Evolutionary conservation across 106 monocot species (phyloP).

Genomic region (Xerophyta viscosa): DNA sequence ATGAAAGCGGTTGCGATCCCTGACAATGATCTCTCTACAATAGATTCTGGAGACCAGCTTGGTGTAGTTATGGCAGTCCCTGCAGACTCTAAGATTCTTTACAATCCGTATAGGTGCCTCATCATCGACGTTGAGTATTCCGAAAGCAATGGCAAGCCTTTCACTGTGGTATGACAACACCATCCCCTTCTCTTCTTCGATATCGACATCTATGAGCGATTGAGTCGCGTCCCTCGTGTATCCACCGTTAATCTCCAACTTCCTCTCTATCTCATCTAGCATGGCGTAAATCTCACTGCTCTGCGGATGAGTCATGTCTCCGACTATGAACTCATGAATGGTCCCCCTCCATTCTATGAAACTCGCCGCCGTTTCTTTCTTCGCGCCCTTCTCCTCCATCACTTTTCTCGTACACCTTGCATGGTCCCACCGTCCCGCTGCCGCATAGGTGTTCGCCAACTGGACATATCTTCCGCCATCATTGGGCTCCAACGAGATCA

Average conservation of each 20-base stretch:
- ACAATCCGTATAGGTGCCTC: conserved; percentile 3
- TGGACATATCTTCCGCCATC: conserved; percentile 45
- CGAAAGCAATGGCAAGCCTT: conserved; percentile 19
- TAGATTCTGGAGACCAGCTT: conserved; percentile 6
- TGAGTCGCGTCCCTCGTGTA: conserved; percentile 5
- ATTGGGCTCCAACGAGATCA: conserved; percentile 38
- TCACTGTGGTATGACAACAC: conserved; percentile 15
- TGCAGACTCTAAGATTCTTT: conserved; percentile 23
- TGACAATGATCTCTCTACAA: conserved; percentile 9
- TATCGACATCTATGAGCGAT: conserved; percentile 14
- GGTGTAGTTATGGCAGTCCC: conserved; percentile 14
- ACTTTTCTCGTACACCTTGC: conserved; percentile 26
- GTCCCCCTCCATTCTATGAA: conserved; percentile 22
- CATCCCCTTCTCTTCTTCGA: conserved; percentile 18
- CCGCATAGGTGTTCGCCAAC: conserved; percentile 42
- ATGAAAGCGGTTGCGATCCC: conserved; percentile 15
- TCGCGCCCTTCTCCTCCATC: conserved; percentile 41
- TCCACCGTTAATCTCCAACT: neutral
- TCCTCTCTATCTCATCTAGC: conserved; percentile 8
- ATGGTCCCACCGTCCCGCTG: conserved; percentile 31
- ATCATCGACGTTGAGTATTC: conserved; percentile 4
- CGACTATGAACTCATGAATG: conserved; percentile 21
- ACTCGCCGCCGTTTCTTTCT: conserved; percentile 50
- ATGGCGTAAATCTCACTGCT: conserved; percentile 6
- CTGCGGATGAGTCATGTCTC: conserved; percentile 8